Base-by-base conservation (phyloP, 495 filamentous ascomycete species). In the Sordaria brevicollis region DNA sequence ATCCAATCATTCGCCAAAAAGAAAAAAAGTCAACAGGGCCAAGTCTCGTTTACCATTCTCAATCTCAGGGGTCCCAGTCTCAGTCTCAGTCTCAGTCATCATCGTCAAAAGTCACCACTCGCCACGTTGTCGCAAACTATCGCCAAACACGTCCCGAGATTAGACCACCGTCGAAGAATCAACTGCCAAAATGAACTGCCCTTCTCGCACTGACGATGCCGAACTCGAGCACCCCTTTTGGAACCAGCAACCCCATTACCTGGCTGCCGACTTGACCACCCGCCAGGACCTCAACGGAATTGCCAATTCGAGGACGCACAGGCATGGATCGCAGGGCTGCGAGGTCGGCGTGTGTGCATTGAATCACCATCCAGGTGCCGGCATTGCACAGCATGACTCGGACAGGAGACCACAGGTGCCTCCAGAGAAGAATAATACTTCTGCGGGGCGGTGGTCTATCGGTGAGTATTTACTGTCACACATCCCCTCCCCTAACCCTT, bases 271-370 rank as follows among this genome's bases (percentile, higher is more conserved):
- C 70, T 77, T 82, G 65, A 90, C 88, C 11, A 89, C 88, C 33
- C 80, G 88, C 67, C 84, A 86, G 77, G 88, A 90, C 71, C 84
- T 90, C 54, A 90, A 89, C 71, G 87, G 88, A 43, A 83, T 86
- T 43, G 81, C 79, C 68, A 79, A 78, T 67, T 67, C 77, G 17
- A 73, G 76, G 13, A 73, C 70, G 39, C 73, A 76, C 21, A 54
- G 43, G 43, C 9, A 25, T 54, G 43, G 43, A 54, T 54, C 43
- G 1, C 43, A 29, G 19, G 43, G 43, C 43, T 21, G 41, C 19
- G 41, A 49, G 9, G 41, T 49, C 41, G 41, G 41, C 9, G 41
- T 49, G 4, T 49, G 41, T 10, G 19, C 41, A 49, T 10, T 54
- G 43, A 54, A 54, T 54, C 21, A 54, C 25, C 43, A 54, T 10